These are phyloP conservation scores for Endogone sp. DNA, from an alignment of 192 early-diverging fungal genomes.

Conservation along the genomic window DNA sequence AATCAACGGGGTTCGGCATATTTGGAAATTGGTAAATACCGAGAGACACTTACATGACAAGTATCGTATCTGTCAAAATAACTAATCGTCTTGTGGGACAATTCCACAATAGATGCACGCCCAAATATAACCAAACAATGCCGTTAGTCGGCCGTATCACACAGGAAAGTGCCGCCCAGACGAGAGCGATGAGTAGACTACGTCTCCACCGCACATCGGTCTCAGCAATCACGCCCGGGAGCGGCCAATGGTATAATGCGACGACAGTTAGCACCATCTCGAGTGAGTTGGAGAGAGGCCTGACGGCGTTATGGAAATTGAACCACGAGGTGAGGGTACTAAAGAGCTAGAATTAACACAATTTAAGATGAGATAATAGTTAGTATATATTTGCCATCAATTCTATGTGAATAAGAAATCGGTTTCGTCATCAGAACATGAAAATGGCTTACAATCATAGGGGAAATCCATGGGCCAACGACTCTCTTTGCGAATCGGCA, in stretches of 20 bases:
- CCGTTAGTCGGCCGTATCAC: slow-evolving; percentile 88
- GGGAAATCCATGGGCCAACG: slow-evolving; percentile 18
- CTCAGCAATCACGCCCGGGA: slow-evolving; percentile 19
- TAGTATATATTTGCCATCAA: too few relatives aligned
- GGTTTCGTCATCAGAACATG: too few relatives aligned
- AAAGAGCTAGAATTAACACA: slow-evolving; percentile 48
- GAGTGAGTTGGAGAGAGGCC: slow-evolving; percentile 57
- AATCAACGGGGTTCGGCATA: too few relatives aligned
- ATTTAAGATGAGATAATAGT: too few relatives aligned
- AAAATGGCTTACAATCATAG: slow-evolving; percentile 21
- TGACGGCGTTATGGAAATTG: slow-evolving; percentile 48
- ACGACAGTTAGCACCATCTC: slow-evolving; percentile 73
- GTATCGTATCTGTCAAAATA: slow-evolving; percentile 23
- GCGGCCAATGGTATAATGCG: slow-evolving; percentile 88
- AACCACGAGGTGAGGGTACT: slow-evolving; percentile 53
- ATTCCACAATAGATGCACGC: slow-evolving; percentile 47
- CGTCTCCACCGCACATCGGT: slow-evolving; percentile 9
- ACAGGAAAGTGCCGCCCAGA: slow-evolving; percentile 75
- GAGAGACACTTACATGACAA: slow-evolving; percentile 38
- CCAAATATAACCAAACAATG: slow-evolving; percentile 80
- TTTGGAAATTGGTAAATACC: slow-evolving; percentile 4
- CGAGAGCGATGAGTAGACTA: slow-evolving; percentile 41
- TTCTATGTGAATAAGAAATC: too few relatives aligned
- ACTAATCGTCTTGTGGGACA: slow-evolving; percentile 1
- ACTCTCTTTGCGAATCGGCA: slow-evolving; percentile 58